Evolutionary conservation across 148 eudicot genomes (phyloP).

Genomic region (Heliamphora exappendiculata): DNA sequence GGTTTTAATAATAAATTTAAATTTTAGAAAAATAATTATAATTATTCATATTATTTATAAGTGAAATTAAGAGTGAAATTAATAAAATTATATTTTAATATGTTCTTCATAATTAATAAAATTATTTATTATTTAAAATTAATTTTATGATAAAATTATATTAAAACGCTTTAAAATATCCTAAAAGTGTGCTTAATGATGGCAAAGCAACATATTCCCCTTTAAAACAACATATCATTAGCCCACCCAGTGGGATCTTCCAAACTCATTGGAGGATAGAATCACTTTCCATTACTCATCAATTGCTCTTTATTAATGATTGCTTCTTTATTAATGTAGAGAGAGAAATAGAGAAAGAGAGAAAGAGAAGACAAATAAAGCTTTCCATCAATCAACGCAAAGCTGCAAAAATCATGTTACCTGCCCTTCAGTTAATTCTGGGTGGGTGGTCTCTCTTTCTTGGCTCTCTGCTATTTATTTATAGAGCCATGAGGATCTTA

Average conservation of each 20-base stretch:
- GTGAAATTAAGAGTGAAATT: too few relatives aligned
- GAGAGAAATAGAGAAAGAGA: not conserved
- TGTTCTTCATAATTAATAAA: too few relatives aligned
- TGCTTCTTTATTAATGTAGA: not conserved
- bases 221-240: slow-evolving; percentile 15
- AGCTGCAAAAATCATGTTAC: slow-evolving; percentile 25
- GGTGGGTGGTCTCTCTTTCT: slow-evolving; percentile 9
- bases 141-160: too few relatives aligned
- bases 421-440: slow-evolving; percentile 18
- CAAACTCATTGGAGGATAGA: slow-evolving; percentile 39
- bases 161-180: too few relatives aligned
- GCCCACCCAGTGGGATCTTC: slow-evolving; percentile 23
- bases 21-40: too few relatives aligned
- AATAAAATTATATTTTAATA: too few relatives aligned
- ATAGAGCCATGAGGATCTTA: not conserved
- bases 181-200: slow-evolving; percentile 4
- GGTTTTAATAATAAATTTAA: too few relatives aligned
- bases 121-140: too few relatives aligned
- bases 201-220: slow-evolving; percentile 11
- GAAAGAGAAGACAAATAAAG: slow-evolving; percentile 22
- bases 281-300: slow-evolving; percentile 9
- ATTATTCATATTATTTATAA: too few relatives aligned
- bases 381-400: slow-evolving; percentile 30
- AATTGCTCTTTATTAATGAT: not conserved
- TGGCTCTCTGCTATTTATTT: slow-evolving; percentile 7